phyloP scores from a whole-genome alignment of 371 early-diverging fungal genomes.

The Thermomucor indicae-seudaticae region DNA sequence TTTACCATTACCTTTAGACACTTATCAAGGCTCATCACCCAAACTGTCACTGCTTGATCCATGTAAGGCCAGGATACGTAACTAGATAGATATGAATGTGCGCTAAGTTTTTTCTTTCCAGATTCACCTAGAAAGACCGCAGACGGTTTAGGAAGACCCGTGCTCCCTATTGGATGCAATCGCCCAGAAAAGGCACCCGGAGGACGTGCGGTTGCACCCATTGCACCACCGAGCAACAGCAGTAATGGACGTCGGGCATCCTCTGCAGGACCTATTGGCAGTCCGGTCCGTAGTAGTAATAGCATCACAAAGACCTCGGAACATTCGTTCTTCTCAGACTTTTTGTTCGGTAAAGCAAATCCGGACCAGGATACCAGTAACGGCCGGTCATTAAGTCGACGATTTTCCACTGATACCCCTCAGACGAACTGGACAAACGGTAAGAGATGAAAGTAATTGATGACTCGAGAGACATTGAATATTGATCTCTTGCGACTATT shows the following conservation, averaged over 20 bases:
- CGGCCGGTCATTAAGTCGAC: not conserved
- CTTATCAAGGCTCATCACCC: too few relatives aligned
- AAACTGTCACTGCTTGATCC: slow-evolving; percentile 6
- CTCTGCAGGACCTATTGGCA: not conserved
- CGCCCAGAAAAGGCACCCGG: not conserved
- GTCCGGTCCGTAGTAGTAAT: not conserved
- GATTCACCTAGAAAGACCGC: too few relatives aligned
- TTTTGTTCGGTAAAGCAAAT: slow-evolving; percentile 16
- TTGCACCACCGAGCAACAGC: too few relatives aligned
- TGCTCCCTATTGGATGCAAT: slow-evolving; percentile 6
- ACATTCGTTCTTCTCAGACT: slow-evolving; percentile 22
- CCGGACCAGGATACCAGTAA: slow-evolving; percentile 2
- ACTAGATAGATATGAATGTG: too few relatives aligned
- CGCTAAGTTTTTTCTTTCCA: too few relatives aligned
- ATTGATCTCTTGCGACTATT: not conserved
- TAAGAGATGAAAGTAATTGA: not conserved
- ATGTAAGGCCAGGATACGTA: too few relatives aligned
- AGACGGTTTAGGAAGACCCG: too few relatives aligned
- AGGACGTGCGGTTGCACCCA: not conserved
- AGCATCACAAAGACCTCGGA: not conserved
- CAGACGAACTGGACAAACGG: slow-evolving; percentile 13
- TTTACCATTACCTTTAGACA: too few relatives aligned
- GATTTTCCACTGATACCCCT: slow-evolving; percentile 10
- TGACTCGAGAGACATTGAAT: not conserved
- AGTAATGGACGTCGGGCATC: slow-evolving; percentile 2